Percentiles rank a stretch among this genome's conserved stretches.
Conservation (phyloP, 495 filamentous ascomycete species). For the Letharia lupina region DNA sequence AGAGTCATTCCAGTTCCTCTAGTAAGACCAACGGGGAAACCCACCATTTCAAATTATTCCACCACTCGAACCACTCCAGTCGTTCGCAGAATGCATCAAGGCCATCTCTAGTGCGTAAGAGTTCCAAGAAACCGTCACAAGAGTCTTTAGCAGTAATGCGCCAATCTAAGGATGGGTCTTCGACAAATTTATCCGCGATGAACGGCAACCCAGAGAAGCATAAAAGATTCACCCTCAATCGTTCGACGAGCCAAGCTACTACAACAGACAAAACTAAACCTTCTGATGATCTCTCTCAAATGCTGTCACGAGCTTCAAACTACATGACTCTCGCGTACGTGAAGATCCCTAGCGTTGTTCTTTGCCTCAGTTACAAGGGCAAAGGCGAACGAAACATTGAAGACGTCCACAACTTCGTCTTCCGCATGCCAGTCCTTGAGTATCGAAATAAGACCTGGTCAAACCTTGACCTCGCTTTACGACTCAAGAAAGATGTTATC, state of each 20-base stretch:
- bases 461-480: conserved; percentile 86
- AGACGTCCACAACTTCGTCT: conserved; percentile 95
- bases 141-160: conserved; percentile 53
- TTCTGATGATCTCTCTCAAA: conserved; percentile 92
- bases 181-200: conserved; percentile 42
- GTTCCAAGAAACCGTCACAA: conserved; percentile 54
- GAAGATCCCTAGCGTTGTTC: conserved; percentile 85
- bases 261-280: conserved; percentile 48
- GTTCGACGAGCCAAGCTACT: conserved; percentile 37
- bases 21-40: conserved; percentile 32
- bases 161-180: conserved; percentile 41
- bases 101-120: conserved; percentile 23
- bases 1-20: conserved; percentile 19
- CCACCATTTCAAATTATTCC: conserved; percentile 48
- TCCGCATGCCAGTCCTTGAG: conserved; percentile 87
- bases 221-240: conserved; percentile 48
- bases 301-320: conserved; percentile 90
- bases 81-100: conserved; percentile 16
- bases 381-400: conserved; percentile 89
- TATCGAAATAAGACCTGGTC: conserved; percentile 99
- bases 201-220: conserved; percentile 39
- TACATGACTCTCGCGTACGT: conserved; percentile 97
- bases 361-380: conserved; percentile 95
- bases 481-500: conserved; percentile 88
- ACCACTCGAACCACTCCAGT: conserved; percentile 24